Conservation (phyloP, 805 yeast genomes). For the Cyberlindnera sargentensis region DNA sequence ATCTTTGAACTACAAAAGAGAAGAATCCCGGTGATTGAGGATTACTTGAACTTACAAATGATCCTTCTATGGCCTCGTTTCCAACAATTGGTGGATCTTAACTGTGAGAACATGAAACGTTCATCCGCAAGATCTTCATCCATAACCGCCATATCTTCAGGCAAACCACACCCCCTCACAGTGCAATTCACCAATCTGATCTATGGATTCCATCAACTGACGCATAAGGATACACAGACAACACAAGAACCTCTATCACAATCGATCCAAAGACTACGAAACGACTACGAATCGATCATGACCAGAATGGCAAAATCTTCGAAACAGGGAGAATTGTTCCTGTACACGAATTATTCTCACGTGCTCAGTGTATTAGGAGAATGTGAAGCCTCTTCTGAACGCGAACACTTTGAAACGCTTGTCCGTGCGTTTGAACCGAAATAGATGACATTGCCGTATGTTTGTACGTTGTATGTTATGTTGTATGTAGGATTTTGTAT, state of each 20-base stretch:
- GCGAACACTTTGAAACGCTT: constrained; percentile 37
- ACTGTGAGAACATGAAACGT: constrained; percentile 63
- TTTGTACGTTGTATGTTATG: no score
- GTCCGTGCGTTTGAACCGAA: constrained; percentile 32
- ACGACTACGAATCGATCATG: constrained; percentile 72
- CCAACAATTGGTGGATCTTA: constrained; percentile 66
- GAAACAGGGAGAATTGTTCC: constrained; percentile 57
- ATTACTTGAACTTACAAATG: constrained; percentile 57
- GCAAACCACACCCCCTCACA: constrained; percentile 56
- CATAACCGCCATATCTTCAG: constrained; percentile 25
- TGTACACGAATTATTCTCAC: constrained; percentile 47
- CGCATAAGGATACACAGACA: constrained; percentile 23
- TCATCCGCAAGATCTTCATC: constrained; percentile 28
- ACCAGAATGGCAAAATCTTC: constrained; percentile 57
- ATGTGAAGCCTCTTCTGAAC: constrained; percentile 34
- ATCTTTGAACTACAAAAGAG: constrained; percentile 62
- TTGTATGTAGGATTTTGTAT: no score
- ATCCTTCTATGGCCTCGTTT: constrained; percentile 82
- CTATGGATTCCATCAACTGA: constrained; percentile 60
- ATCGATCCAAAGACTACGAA: constrained; percentile 61
- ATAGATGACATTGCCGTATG: not conserved
- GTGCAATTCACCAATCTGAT: constrained; percentile 73
- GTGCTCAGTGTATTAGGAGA: constrained; percentile 25
- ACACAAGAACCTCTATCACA: constrained; percentile 64
- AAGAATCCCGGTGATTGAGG: constrained; percentile 63